A percentile compares a stretch with the other conserved stretches of the same genome.
Evolutionary conservation across 2,329 filamentous ascomycete species (phyloP).

Genomic region (Hypoxylon sp.): DNA sequence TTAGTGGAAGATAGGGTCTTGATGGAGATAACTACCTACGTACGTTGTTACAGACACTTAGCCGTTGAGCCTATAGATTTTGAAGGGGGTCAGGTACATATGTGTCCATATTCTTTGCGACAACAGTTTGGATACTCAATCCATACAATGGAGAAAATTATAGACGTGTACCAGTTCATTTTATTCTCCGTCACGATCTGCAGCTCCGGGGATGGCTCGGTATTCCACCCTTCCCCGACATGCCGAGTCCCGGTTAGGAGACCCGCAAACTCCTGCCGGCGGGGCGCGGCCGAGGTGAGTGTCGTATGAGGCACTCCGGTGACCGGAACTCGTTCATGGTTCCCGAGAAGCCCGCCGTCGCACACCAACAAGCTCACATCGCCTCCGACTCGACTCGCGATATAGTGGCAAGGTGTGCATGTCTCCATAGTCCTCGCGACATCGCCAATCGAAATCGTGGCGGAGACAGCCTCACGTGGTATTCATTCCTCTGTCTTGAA

Average conservation of each 20-base stretch:
- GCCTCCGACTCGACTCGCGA: neutral
- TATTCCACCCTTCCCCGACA: constrained; percentile 37
- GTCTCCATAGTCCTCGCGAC: constrained; percentile 9
- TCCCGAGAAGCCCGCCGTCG: constrained; percentile 6
- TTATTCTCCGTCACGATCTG: constrained; percentile 21
- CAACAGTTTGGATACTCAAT: constrained; percentile 1
- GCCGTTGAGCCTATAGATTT: neutral
- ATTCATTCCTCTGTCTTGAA: constrained; percentile 1
- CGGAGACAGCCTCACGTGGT: constrained; percentile 4
- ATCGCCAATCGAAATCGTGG: neutral
- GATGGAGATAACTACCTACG: neutral
- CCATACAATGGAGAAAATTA: neutral
- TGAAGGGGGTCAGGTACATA: neutral
- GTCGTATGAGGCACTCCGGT: constrained; percentile 13
- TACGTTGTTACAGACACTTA: constrained; percentile 2
- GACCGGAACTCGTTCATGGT: constrained; percentile 11
- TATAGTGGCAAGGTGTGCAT: constrained; percentile 1
- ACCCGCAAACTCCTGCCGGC: constrained; percentile 17
- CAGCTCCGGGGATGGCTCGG: constrained; percentile 39
- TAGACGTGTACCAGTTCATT: constrained; percentile 10
- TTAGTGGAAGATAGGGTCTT: neutral
- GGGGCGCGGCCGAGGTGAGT: constrained; percentile 14
- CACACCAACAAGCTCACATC: neutral
- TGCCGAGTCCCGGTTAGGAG: constrained; percentile 20
- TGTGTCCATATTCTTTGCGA: neutral